A percentile compares a stretch with the other conserved stretches of the same genome.
Evolutionary conservation across 2,329 filamentous ascomycete species (phyloP).

Genomic region (Aspergillus candidus): DNA sequence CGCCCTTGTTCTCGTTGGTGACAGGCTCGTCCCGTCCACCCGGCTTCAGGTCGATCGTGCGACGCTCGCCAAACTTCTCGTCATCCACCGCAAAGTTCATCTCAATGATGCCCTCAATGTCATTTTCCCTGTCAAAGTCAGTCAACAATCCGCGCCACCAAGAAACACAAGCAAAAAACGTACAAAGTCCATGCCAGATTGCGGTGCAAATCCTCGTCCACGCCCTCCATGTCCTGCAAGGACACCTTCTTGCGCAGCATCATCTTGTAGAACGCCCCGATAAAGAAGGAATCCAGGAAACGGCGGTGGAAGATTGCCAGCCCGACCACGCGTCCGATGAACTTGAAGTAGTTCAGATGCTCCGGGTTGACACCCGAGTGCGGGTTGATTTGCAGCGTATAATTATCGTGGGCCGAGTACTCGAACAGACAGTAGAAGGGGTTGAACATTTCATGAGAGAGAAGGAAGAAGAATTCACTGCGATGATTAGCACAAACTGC

Average conservation of each 20-base stretch:
- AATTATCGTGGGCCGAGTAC: conserved; percentile 99
- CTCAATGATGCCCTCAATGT: conserved; percentile 90
- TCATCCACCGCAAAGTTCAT: conserved; percentile 96
- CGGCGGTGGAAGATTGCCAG: conserved; percentile 96
- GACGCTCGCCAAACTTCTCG: conserved; percentile 90
- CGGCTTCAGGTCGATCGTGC: conserved; percentile 88
- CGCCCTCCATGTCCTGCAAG: conserved; percentile 95
- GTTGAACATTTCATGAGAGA: conserved; percentile 99
- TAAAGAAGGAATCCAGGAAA: conserved; percentile 98
- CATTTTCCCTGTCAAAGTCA: conserved; percentile 61
- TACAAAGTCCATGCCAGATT: conserved; percentile 92
- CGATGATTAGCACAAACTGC: conserved; percentile 20
- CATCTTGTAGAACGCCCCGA: conserved; percentile 99
- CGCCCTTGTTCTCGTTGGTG: conserved; percentile 97
- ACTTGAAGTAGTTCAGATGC: conserved; percentile 99
- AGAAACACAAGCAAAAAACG: conserved; percentile 21
- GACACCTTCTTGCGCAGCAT: conserved; percentile 87
- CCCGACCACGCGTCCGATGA: conserved; percentile 94
- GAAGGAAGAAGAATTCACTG: conserved; percentile 97
- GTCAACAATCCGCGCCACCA: conserved; percentile 7
- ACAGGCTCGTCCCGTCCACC: conserved; percentile 88
- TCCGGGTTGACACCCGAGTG: conserved; percentile 99
- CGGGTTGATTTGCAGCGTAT: conserved; percentile 98
- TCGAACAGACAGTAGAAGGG: conserved; percentile 99
- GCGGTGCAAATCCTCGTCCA: conserved; percentile 94